These are phyloP conservation scores for Cornus kousa DNA, from an alignment of 148 eudicot species.

Conservation along the genomic window DNA sequence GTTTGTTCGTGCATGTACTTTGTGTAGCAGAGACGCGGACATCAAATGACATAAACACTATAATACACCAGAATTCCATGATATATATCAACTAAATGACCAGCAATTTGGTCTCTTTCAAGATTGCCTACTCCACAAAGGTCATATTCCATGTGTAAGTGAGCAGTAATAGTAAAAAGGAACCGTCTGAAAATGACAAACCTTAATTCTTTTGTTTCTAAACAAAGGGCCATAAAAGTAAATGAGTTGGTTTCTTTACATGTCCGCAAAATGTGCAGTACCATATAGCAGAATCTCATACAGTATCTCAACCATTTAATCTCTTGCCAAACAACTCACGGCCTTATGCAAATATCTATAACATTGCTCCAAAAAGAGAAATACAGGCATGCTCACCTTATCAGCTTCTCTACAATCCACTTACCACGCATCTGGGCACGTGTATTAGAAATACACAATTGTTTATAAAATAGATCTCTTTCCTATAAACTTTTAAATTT, in stretches of 20 bases:
- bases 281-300: not conserved
- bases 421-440: not conserved
- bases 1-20: not conserved
- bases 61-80: not conserved
- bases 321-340: not conserved
- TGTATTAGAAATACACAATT: not conserved
- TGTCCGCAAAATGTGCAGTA: not conserved
- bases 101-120: not conserved
- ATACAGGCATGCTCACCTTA: not conserved
- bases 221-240: not conserved
- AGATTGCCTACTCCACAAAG: not conserved
- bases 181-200: not conserved
- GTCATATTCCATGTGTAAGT: not conserved
- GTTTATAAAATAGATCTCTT: not conserved
- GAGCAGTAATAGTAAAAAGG: not conserved
- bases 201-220: no score
- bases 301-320: not conserved
- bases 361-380: not conserved
- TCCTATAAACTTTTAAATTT: not conserved
- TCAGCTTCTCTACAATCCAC: not conserved
- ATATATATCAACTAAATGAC: not conserved
- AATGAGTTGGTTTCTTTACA: not conserved
- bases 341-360: conserved; percentile 1
- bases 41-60: no score
- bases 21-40: no score